Evolutionary conservation across 306 rosid species (phyloP).

Genomic region (Corylus avellana): DNA sequence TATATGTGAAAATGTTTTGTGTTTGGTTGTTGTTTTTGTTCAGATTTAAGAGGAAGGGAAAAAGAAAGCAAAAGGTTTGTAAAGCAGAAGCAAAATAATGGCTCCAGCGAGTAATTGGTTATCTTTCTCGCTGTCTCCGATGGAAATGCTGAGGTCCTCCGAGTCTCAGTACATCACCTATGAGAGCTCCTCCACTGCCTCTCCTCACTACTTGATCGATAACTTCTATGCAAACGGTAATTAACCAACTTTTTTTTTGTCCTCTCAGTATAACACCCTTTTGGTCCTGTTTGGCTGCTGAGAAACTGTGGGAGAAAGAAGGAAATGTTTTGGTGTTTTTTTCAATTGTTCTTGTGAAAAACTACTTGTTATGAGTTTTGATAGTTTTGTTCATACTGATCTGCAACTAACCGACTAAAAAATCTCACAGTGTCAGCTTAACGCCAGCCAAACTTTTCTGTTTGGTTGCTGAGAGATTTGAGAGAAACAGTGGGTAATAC

Average conservation of each 20-base stretch:
- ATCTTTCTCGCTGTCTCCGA: slow-evolving; percentile 83
- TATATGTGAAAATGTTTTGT: not conserved
- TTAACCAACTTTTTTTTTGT: not conserved
- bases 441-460: not conserved
- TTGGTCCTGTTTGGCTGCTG: slow-evolving; percentile 24
- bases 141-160: slow-evolving; percentile 76
- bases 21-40: not conserved
- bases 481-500: not conserved
- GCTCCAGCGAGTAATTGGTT: slow-evolving; percentile 87
- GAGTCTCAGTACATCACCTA: slow-evolving; percentile 57
- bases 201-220: slow-evolving; percentile 71
- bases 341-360: not conserved
- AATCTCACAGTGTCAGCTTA: slow-evolving; percentile 14
- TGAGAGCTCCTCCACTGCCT: slow-evolving; percentile 52
- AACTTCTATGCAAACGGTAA: slow-evolving; percentile 65
- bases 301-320: slow-evolving; percentile 4
- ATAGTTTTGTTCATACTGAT: not conserved
- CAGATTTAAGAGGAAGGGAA: not conserved
- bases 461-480: slow-evolving; percentile 28
- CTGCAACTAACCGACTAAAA: slow-evolving; percentile 13
- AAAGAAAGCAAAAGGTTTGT: not conserved
- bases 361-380: not conserved
- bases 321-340: not conserved
- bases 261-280: not conserved
- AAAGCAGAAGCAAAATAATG: slow-evolving; percentile 32